Conservation (phyloP, 257 asterid species). For the Salvia miltiorrhiza region DNA sequence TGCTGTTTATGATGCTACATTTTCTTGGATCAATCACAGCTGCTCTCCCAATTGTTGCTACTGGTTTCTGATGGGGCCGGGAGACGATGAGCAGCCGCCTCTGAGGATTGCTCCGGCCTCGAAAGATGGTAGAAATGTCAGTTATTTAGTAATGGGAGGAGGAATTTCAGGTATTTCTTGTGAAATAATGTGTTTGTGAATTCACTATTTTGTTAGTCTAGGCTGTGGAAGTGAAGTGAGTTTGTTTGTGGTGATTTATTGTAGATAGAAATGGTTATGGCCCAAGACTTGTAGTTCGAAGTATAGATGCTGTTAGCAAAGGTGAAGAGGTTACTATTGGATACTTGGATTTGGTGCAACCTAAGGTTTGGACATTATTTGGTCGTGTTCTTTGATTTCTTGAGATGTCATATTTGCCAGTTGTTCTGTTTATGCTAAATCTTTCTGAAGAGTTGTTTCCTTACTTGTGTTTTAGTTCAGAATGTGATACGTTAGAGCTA, state of each 20-base stretch:
- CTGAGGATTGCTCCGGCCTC: conserved; percentile 37
- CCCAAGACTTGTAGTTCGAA: conserved; percentile 61
- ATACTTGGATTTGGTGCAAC: conserved; percentile 77
- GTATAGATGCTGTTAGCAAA: conserved; percentile 49
- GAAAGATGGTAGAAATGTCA: conserved; percentile 5
- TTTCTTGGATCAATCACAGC: conserved; percentile 89
- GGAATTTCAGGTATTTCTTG: conserved; percentile 6
- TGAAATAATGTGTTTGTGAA: background rate
- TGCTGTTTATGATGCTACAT: conserved; percentile 57
- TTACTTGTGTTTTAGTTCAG: background rate
- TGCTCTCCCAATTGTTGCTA: conserved; percentile 81
- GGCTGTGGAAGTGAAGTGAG: background rate
- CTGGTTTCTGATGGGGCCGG: conserved; percentile 29
- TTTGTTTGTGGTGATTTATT: conserved; percentile 21
- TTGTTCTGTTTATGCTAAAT: background rate
- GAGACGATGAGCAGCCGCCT: background rate
- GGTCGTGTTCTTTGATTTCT: background rate
- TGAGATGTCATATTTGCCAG: background rate
- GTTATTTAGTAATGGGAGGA: background rate
- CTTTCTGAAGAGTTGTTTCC: background rate
- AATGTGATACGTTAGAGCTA: no score
- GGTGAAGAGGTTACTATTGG: conserved; percentile 76
- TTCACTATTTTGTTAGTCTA: background rate
- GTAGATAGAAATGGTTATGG: conserved; percentile 51
- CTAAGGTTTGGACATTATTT: conserved; percentile 44